Percentiles rank a stretch among this genome's conserved stretches.
These are phyloP conservation scores for Leishmania turanica DNA, from an alignment of 208 protist genomes.

Conservation along the genomic window DNA sequence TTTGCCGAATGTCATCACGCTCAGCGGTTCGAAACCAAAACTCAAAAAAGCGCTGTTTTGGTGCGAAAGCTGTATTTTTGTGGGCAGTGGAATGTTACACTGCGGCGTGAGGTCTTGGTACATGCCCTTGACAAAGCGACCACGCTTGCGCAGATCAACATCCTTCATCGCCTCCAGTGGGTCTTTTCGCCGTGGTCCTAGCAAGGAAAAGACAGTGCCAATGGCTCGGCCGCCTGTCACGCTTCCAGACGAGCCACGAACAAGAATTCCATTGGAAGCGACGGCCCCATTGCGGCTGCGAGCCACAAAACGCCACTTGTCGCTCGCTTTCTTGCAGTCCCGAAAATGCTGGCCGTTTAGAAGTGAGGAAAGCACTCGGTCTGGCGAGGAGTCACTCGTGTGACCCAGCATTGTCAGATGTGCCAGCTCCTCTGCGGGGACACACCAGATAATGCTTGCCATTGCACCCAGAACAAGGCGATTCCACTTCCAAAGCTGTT, in stretches of 20 bases:
- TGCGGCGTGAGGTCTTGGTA: conserved; percentile 49
- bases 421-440: conserved; percentile 56
- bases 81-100: conserved; percentile 77
- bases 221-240: conserved; percentile 45
- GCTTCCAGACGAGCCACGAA: conserved; percentile 36
- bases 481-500: conserved; percentile 89
- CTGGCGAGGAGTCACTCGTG: conserved; percentile 30
- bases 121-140: conserved; percentile 81
- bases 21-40: conserved; percentile 85
- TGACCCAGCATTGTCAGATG: conserved; percentile 52
- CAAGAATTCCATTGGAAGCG: conserved; percentile 82
- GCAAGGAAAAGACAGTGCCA: conserved; percentile 70
- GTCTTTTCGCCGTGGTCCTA: conserved; percentile 68
- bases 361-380: conserved; percentile 39
- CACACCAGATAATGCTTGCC: conserved; percentile 58
- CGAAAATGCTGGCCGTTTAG: conserved; percentile 48
- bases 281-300: conserved; percentile 74
- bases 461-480: conserved; percentile 60
- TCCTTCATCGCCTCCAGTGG: conserved; percentile 74
- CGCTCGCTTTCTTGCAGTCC: conserved; percentile 71
- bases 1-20: conserved; percentile 56
- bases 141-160: conserved; percentile 79
- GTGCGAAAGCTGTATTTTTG: conserved; percentile 79
- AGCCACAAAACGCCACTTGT: conserved; percentile 77
- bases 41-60: conserved; percentile 81